Percentiles rank a stretch among this genome's conserved stretches.
phyloP scores from a whole-genome alignment of 2,329 filamentous ascomycete species.

The Colletotrichum sp. region DNA sequence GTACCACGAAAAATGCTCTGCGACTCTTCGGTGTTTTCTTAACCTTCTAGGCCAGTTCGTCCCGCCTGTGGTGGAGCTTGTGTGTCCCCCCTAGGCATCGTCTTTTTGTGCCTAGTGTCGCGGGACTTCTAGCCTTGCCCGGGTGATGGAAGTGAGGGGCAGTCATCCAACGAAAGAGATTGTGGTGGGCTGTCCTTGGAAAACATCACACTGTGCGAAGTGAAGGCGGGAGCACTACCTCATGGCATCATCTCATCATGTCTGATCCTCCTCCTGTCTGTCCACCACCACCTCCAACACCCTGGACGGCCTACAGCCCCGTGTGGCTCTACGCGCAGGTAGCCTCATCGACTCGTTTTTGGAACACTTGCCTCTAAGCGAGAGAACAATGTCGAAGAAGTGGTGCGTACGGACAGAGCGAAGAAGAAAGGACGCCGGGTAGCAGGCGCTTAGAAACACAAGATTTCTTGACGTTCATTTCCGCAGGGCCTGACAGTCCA shows the following conservation, averaged over 20 bases:
- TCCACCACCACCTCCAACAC: background rate
- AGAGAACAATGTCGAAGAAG: background rate
- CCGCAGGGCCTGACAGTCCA: background rate
- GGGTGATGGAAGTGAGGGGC: background rate
- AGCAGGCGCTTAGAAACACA: background rate
- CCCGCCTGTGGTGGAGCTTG: background rate
- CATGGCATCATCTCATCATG: background rate
- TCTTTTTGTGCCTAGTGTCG: background rate
- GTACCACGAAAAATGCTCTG: background rate
- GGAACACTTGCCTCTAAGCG: background rate
- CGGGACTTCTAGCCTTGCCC: background rate
- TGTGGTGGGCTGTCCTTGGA: background rate
- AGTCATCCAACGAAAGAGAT: background rate
- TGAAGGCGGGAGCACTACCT: background rate
- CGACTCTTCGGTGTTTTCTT: background rate
- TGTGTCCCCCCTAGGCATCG: background rate
- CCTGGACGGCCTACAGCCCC: background rate
- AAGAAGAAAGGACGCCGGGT: background rate
- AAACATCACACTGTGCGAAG: background rate
- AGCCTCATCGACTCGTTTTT: background rate
- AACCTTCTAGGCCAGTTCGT: background rate
- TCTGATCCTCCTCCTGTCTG: background rate
- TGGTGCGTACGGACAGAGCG: background rate
- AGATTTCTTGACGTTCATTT: background rate
- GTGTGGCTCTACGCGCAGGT: background rate